These are phyloP conservation scores for Cryptococcus sp. DNA, from an alignment of 1,284 basidiomycete species.

Conservation along the genomic window DNA sequence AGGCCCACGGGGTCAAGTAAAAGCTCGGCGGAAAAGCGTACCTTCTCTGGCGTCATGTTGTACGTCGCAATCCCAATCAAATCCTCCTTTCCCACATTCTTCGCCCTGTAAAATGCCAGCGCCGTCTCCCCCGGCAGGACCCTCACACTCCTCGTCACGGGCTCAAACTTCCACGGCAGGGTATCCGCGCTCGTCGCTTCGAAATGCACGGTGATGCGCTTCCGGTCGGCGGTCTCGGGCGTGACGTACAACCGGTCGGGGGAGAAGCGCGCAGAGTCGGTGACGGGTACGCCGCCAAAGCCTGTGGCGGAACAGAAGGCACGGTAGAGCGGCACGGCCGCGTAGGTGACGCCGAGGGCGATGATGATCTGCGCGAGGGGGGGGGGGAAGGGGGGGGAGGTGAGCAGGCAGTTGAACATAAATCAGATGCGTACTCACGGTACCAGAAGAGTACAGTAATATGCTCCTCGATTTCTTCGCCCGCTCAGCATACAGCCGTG, in stretches of 20 bases:
- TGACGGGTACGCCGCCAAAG: constrained; percentile 90
- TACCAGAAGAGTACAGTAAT: constrained; percentile 39
- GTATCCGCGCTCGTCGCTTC: constrained; percentile 87
- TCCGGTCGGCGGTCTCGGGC: constrained; percentile 59
- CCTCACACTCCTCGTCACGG: constrained; percentile 82
- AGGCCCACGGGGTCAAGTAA: not conserved
- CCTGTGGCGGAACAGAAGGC: constrained; percentile 98
- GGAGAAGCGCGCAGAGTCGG: constrained; percentile 74
- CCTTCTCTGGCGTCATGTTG: constrained; percentile 65
- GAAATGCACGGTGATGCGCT: constrained; percentile 84
- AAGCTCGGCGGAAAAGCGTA: constrained; percentile 19
- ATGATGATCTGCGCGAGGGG: constrained; percentile 70
- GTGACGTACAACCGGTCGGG: constrained; percentile 76
- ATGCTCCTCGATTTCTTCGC: constrained; percentile 33
- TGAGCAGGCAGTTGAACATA: not conserved
- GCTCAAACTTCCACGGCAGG: constrained; percentile 89
- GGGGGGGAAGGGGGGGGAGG: not conserved
- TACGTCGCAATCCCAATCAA: constrained; percentile 99
- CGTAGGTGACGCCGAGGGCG: constrained; percentile 83
- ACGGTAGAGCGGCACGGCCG: constrained; percentile 93
- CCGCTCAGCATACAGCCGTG: constrained; percentile 37
- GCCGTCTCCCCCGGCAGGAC: constrained; percentile 96
- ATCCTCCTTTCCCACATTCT: constrained; percentile 78
- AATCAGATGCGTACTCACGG: constrained; percentile 21
- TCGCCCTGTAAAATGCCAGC: constrained; percentile 93